Percentiles rank a stretch among this genome's conserved stretches.
These are phyloP conservation scores for Gracilaria domingensis DNA, from an alignment of 23 red algal genomes.

Conservation along the genomic window DNA sequence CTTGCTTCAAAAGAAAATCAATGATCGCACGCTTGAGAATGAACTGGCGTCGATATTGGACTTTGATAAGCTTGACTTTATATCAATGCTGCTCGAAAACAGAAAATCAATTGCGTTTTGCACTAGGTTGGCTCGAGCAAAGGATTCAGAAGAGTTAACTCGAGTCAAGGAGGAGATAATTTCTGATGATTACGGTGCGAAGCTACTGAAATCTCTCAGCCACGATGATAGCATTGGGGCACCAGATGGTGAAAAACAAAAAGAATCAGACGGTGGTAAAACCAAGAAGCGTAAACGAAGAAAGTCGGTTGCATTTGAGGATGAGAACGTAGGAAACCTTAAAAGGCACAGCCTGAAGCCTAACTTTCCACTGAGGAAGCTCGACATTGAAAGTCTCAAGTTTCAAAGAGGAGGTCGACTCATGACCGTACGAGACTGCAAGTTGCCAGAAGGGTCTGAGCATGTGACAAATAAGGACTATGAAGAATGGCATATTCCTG, in stretches of 20 bases:
- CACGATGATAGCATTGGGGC: not conserved
- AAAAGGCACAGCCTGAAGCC: not conserved
- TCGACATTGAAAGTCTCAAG: slow-evolving; percentile 79
- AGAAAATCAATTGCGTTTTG: slow-evolving; percentile 67
- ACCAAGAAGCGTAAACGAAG: slow-evolving; percentile 5
- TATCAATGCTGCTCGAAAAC: slow-evolving; percentile 68
- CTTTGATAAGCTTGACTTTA: slow-evolving; percentile 89
- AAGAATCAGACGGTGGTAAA: slow-evolving; percentile 4
- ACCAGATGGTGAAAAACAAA: not conserved
- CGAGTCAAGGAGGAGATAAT: slow-evolving; percentile 49
- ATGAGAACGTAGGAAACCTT: not conserved
- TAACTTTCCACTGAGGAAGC: slow-evolving; percentile 32
- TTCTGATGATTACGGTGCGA: not conserved
- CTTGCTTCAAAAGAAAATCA: slow-evolving; percentile 11
- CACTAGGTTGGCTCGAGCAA: slow-evolving; percentile 61
- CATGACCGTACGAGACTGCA: slow-evolving; percentile 63
- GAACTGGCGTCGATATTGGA: slow-evolving; percentile 54
- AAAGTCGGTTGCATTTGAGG: slow-evolving; percentile 3
- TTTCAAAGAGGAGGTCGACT: slow-evolving; percentile 61
- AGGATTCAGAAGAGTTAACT: slow-evolving; percentile 45
- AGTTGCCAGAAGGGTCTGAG: slow-evolving; percentile 66
- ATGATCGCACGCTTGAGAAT: slow-evolving; percentile 67
- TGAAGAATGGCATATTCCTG: slow-evolving; percentile 81
- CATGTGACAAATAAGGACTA: slow-evolving; percentile 75
- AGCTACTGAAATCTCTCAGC: slow-evolving; percentile 23